Percentiles rank a stretch among this genome's conserved stretches.
Conservation (phyloP, 2,329 filamentous ascomycete genomes). For the Sclerotinia minor region DNA sequence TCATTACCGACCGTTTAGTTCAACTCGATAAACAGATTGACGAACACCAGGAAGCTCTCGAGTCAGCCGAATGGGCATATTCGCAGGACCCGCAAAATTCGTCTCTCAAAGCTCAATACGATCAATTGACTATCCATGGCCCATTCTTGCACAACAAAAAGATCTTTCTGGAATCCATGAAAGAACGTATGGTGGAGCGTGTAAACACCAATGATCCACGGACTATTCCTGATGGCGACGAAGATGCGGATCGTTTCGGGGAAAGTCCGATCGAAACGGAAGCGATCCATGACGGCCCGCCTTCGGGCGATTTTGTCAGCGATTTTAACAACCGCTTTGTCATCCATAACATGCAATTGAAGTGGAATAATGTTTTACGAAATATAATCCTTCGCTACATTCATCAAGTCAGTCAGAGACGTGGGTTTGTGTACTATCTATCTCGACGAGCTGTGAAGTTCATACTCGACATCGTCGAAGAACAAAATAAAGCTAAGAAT, state of each 20-base stretch:
- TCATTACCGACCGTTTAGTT: slow-evolving; percentile 78
- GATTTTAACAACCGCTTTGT: slow-evolving; percentile 99
- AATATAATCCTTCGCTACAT: slow-evolving; percentile 98
- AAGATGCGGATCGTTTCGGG: slow-evolving; percentile 45
- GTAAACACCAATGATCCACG: slow-evolving; percentile 37
- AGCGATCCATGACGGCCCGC: slow-evolving; percentile 62
- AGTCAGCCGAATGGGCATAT: slow-evolving; percentile 71
- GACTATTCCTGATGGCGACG: slow-evolving; percentile 37
- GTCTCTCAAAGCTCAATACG: slow-evolving; percentile 58
- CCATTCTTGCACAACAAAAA: slow-evolving; percentile 58
- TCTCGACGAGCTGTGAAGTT: slow-evolving; percentile 95
- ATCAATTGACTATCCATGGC: slow-evolving; percentile 58
- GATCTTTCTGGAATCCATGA: slow-evolving; percentile 59
- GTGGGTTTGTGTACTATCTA: slow-evolving; percentile 97
- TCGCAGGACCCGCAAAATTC: slow-evolving; percentile 54
- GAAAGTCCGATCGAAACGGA: slow-evolving; percentile 45
- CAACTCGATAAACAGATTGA: slow-evolving; percentile 77
- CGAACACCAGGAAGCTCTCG: slow-evolving; percentile 69
- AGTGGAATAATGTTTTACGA: slow-evolving; percentile 95
- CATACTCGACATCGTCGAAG: slow-evolving; percentile 94
- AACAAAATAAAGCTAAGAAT: slow-evolving; percentile 67
- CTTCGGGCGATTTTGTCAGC: slow-evolving; percentile 79
- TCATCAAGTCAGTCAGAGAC: slow-evolving; percentile 92
- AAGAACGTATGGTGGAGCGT: slow-evolving; percentile 40
- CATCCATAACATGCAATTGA: slow-evolving; percentile 94